Evolutionary conservation across 106 monocot species (phyloP), one percentile per base, ranked within the genome.

Genomic region (Chionographis japonica): DNA sequence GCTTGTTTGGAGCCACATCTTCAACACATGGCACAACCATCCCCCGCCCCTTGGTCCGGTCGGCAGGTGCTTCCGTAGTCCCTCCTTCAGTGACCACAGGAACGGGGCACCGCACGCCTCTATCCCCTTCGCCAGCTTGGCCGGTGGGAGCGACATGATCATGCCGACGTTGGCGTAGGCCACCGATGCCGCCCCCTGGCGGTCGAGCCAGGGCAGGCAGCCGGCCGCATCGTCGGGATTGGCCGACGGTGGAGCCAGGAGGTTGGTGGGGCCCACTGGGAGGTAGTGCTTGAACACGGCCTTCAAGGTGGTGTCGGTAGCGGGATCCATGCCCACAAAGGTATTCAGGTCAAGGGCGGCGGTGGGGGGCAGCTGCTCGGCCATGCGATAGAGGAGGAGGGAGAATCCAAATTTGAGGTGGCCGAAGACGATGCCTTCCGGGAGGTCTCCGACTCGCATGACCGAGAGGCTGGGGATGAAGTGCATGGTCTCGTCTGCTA

Each of bases 101-200:
- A 86, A 86, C 2, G 75, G 79, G 7, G 37, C 69, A 9, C 78
- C 75, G 46, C 67, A 73, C 0, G 53, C 54, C 63, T 79, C 82
- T 12, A 86, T 40, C 6, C 75, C 86, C 16, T 40, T 37, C 11
- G 82, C 86, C 46, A 86, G 68, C 69, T 86, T 82, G 3, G 15
- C 3, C 2, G 66, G 36, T 11, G 67, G 56, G 1, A 46, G 69
- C 2, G 55, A 12, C 19, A 72, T 43, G 15, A 82, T 50, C 3
- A 69, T 79, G 35, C 86, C 86, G 41, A 86, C 82, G 17, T 62
- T 68, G 65, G 79, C 54, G 66, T 86, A 86, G 2, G 61, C 79
- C 8, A 82, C 81, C 7, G 75, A 68, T 13, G 37, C 49, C 6
- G 71, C 37, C 2, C 54, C 39, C 4, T 61, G 75, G 11, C 39